phyloP scores from a whole-genome alignment of 2,329 filamentous ascomycete genomes.

The Albifimbria verrucaria region DNA sequence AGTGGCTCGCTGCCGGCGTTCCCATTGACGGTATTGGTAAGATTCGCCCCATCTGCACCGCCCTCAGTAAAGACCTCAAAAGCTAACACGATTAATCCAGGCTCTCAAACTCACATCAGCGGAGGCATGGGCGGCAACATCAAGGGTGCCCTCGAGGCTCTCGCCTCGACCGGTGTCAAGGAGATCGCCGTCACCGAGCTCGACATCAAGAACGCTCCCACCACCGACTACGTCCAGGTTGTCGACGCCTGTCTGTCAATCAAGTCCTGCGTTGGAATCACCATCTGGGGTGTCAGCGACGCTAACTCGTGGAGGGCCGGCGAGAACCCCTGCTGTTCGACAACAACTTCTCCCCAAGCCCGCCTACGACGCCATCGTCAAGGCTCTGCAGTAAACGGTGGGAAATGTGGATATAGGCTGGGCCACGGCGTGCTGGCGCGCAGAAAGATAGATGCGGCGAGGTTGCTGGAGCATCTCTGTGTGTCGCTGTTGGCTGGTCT shows the following conservation, averaged over 20 bases:
- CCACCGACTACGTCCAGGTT: slow-evolving; percentile 54
- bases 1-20: slow-evolving; percentile 51
- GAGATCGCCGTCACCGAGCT: slow-evolving; percentile 65
- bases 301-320: slow-evolving; percentile 45
- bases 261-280: slow-evolving; percentile 57
- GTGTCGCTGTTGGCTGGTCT: too few relatives aligned
- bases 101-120: slow-evolving; percentile 53
- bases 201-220: slow-evolving; percentile 57
- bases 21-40: slow-evolving; percentile 39
- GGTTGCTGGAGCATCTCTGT: too few relatives aligned
- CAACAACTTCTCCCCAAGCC: slow-evolving; percentile 27
- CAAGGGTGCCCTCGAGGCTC: slow-evolving; percentile 45
- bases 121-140: slow-evolving; percentile 30
- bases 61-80: too few relatives aligned
- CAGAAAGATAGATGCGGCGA: too few relatives aligned
- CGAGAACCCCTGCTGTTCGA: slow-evolving; percentile 52
- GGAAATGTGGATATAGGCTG: background rate
- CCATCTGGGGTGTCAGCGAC: background rate
- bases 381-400: background rate
- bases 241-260: slow-evolving; percentile 56
- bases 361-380: background rate
- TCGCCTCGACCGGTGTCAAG: slow-evolving; percentile 40
- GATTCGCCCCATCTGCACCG: background rate
- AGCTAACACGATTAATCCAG: slow-evolving; percentile 3
- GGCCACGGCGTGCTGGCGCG: background rate